Base-by-base conservation (phyloP, 768 basidiomycete genomes). In the Amanita pseudoporphyria region DNA sequence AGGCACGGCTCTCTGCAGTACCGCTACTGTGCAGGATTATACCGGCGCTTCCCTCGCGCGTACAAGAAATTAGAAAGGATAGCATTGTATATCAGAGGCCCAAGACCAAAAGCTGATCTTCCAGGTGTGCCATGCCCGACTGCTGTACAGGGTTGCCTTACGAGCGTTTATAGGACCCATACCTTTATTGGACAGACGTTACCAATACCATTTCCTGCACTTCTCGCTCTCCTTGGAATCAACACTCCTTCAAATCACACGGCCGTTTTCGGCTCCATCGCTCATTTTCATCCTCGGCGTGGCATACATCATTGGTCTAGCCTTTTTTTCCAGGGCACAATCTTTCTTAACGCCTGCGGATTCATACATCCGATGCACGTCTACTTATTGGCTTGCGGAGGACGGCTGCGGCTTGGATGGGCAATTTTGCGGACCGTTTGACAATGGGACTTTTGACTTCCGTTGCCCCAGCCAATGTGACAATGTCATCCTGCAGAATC, bases 381-480 rank as follows among this genome's bases (percentile, higher is more conserved):
- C 81, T 6, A 74, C 81, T 2, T 87, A 79, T 59, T 91, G 87
- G 85, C 54, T 69, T 2, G 68, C 75, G 19, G 77, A 87, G 54
- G 78, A 80, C 56, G 76, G 74, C 9, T 92, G 89, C 55, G 88
- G 89, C 18, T 66, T 90, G 26, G 65, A 91, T 54, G 90, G 88
- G 1, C 56, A 64, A 35, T 52, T 61, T 2, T 93, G 89, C 61
- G 69, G 65, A 12, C 86, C 87, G 0, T 85, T 87, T 59, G 67
- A 71, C 42, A 71, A 79, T 52, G 62, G 72, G 3, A 71, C 74
- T 6, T 78, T 84, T 58, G 76, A 86, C 53, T 87, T 94, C 58
- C 79, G 90, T 12, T 94, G 89, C 61, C 89, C 87, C 4, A 82
- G 87, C 4, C 78, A 78, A 46, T 87, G 87, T 57, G 67, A 70